Evolutionary conservation across 2,329 filamentous ascomycete genomes (phyloP).

Genomic region (Tetracladium maxilliforme): DNA sequence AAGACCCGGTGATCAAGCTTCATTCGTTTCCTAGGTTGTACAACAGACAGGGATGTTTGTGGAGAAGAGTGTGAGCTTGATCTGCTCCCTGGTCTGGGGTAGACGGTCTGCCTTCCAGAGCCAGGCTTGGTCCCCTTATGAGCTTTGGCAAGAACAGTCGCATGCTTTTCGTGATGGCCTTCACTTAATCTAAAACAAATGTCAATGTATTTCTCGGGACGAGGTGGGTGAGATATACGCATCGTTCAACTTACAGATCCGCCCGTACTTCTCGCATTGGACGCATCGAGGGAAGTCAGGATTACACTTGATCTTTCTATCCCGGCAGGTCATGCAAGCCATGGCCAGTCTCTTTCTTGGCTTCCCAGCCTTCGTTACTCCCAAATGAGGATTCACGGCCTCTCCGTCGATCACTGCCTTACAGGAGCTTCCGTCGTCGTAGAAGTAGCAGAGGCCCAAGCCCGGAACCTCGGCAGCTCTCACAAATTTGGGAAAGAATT

Average conservation of each 20-base stretch:
- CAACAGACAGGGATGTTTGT: too few species aligned
- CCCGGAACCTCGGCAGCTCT: constrained; percentile 54
- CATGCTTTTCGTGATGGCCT: too few species aligned
- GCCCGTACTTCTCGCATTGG: constrained; percentile 84
- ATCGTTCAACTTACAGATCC: constrained; percentile 72
- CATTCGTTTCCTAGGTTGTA: too few species aligned
- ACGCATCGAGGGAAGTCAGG: constrained; percentile 77
- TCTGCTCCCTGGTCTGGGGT: too few species aligned
- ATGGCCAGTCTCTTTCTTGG: constrained; percentile 82
- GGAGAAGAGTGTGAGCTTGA: too few species aligned
- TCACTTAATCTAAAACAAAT: too few species aligned
- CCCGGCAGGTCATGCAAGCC: constrained; percentile 82
- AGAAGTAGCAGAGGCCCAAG: constrained; percentile 72
- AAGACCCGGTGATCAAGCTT: too few species aligned
- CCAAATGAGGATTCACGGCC: constrained; percentile 80
- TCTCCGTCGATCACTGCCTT: constrained; percentile 77
- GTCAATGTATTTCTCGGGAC: too few species aligned
- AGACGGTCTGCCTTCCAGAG: too few species aligned
- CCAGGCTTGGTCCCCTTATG: too few species aligned
- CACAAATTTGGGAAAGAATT: constrained; percentile 52
- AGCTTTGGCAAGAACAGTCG: too few species aligned
- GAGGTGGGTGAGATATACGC: too few species aligned
- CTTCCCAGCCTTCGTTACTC: constrained; percentile 86
- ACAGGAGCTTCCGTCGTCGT: constrained; percentile 72
- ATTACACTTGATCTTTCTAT: constrained; percentile 97